Percentiles rank a stretch among this genome's conserved stretches.
These are phyloP conservation scores for Trametes elegans DNA, from an alignment of 768 basidiomycete species.

Conservation along the genomic window DNA sequence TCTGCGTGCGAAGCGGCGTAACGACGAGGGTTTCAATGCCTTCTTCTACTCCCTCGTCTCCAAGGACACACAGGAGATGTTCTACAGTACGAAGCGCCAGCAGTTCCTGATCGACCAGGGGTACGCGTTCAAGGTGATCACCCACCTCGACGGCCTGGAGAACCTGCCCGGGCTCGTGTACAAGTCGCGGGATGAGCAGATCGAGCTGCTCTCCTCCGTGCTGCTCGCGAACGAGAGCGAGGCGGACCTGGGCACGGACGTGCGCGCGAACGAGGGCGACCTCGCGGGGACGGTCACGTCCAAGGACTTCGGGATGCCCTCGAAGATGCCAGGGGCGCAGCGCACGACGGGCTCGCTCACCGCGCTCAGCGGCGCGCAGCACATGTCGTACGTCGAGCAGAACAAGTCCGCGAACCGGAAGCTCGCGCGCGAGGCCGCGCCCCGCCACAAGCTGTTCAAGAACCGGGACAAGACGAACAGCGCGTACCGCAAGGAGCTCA, in stretches of 20 bases:
- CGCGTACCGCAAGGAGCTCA: conserved; percentile 45
- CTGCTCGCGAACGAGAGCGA: conserved; percentile 88
- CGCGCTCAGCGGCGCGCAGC: conserved; percentile 84
- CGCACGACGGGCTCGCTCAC: conserved; percentile 80
- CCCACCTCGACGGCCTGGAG: conserved; percentile 91
- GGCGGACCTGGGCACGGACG: conserved; percentile 83
- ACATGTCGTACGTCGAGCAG: conserved; percentile 91
- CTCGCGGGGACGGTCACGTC: conserved; percentile 83
- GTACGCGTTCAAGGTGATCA: conserved; percentile 99
- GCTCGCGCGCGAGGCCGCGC: conserved; percentile 53
- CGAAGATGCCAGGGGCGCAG: conserved; percentile 64
- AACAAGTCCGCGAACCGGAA: conserved; percentile 90
- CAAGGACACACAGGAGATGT: conserved; percentile 99
- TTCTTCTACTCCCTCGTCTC: conserved; percentile 99
- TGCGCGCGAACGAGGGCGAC: conserved; percentile 81
- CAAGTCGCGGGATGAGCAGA: conserved; percentile 87
- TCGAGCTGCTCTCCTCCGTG: conserved; percentile 93
- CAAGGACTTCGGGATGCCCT: conserved; percentile 76
- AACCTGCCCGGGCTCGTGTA: conserved; percentile 87
- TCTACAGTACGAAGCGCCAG: conserved; percentile 97
- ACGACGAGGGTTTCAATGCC: conserved; percentile 99
- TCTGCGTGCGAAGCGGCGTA: conserved; percentile 92
- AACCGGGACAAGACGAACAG: conserved; percentile 81
- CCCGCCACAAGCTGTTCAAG: conserved; percentile 73
- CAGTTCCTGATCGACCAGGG: conserved; percentile 99